Conservation (phyloP, 1,284 basidiomycete genomes). For the Inonotus obliquus region DNA sequence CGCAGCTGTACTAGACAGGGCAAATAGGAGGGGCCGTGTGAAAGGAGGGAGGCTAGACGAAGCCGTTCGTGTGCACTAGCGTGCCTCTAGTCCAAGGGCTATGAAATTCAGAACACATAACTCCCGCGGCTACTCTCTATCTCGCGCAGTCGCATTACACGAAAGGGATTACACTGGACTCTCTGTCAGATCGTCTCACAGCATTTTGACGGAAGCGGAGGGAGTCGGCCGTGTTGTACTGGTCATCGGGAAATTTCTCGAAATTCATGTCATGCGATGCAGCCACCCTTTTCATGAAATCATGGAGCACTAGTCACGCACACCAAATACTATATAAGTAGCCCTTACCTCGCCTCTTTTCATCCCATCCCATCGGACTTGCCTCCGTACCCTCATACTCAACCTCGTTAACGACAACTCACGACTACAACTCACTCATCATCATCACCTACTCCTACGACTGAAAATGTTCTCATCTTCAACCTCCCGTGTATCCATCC, state of each 20-base stretch:
- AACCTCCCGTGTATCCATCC: constrained; percentile 17
- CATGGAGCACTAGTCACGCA: too few relatives aligned
- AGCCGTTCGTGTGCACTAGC: too few relatives aligned
- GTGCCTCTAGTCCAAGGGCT: too few relatives aligned
- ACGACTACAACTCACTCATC: neutral
- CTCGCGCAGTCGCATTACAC: too few relatives aligned
- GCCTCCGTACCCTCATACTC: neutral
- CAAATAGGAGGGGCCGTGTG: too few relatives aligned
- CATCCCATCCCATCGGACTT: neutral
- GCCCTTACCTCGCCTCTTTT: neutral
- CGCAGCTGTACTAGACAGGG: too few relatives aligned
- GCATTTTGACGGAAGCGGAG: neutral
- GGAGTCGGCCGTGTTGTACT: neutral
- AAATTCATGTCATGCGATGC: neutral
- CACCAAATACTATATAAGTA: neutral
- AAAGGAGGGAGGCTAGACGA: too few relatives aligned
- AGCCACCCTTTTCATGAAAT: neutral
- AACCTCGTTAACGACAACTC: neutral
- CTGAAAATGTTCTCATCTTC: neutral
- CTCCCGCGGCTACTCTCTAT: too few relatives aligned
- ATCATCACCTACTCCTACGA: constrained; percentile 4
- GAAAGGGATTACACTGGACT: too few relatives aligned
- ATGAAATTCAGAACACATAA: too few relatives aligned
- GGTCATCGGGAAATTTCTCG: neutral
- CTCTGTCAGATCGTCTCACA: neutral